Percentiles rank a stretch among this genome's conserved stretches.
Evolutionary conservation across 768 basidiomycete genomes (phyloP).

Genomic region (Hemileccinum rubropunctum): DNA sequence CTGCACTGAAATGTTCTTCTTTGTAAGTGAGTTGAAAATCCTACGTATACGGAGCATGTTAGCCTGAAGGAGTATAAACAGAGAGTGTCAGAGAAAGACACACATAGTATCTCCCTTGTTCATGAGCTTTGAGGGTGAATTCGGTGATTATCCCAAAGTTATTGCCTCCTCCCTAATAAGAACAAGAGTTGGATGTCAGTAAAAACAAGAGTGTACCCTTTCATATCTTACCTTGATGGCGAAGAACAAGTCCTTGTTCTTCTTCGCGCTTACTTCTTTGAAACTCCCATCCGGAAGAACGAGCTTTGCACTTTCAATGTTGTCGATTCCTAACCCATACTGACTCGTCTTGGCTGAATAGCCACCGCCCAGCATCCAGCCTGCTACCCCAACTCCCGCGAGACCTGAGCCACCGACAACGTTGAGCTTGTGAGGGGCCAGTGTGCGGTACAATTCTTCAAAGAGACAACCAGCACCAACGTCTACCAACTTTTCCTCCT

Average conservation of each 20-base stretch:
- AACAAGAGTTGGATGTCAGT: too few relatives aligned
- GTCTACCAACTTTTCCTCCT: slow-evolving; percentile 5
- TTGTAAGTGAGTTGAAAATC: slow-evolving; percentile 3
- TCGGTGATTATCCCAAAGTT: slow-evolving; percentile 31
- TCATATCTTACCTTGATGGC: slow-evolving; percentile 13
- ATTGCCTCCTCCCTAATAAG: slow-evolving; percentile 20
- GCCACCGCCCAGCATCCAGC: slow-evolving; percentile 35
- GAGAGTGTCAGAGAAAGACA: neutral
- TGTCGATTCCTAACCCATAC: slow-evolving; percentile 34
- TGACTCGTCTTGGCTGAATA: slow-evolving; percentile 34
- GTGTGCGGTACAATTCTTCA: slow-evolving; percentile 25
- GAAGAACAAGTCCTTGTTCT: slow-evolving; percentile 6
- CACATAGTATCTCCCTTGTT: slow-evolving; percentile 13
- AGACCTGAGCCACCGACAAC: slow-evolving; percentile 25
- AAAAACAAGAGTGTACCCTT: too few relatives aligned
- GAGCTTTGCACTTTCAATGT: slow-evolving; percentile 25
- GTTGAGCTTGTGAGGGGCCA: slow-evolving; percentile 10
- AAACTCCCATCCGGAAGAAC: slow-evolving; percentile 29
- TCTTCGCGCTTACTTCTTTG: neutral
- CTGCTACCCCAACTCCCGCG: slow-evolving; percentile 30
- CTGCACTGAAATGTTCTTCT: neutral
- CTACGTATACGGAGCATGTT: neutral
- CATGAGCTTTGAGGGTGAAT: slow-evolving; percentile 20
- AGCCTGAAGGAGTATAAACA: neutral
- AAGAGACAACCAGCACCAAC: slow-evolving; percentile 31